phyloP scores from a whole-genome alignment of 2,329 filamentous ascomycete species.

The Monosporascus ibericus region DNA sequence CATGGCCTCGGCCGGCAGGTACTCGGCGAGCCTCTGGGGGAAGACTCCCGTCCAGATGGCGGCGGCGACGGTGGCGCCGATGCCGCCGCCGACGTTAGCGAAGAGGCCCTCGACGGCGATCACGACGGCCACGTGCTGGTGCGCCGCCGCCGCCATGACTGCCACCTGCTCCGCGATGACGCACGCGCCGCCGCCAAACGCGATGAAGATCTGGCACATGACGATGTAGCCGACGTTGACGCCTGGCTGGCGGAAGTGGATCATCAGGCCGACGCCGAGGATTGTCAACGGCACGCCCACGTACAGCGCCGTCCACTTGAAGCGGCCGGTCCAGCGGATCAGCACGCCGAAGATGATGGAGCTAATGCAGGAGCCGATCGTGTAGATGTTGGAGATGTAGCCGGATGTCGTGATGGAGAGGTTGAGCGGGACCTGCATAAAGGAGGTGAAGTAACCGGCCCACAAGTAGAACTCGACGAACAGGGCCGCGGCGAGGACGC shows the following conservation, averaged over 20 bases:
- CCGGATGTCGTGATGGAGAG: constrained; percentile 27
- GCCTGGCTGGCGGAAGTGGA: constrained; percentile 47
- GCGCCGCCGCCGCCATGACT: constrained; percentile 51
- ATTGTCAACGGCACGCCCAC: constrained; percentile 48
- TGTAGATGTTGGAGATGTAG: constrained; percentile 38
- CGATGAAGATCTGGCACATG: constrained; percentile 52
- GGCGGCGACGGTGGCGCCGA: constrained; percentile 52
- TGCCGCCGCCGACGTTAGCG: constrained; percentile 51
- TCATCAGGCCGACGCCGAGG: constrained; percentile 48
- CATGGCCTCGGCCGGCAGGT: constrained; percentile 40
- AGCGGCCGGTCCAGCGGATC: constrained; percentile 43
- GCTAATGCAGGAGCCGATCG: constrained; percentile 40
- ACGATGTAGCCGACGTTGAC: constrained; percentile 46
- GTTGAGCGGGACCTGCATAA: constrained; percentile 37
- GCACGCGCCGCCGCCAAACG: constrained; percentile 49
- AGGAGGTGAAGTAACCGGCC: constrained; percentile 41
- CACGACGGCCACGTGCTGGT: constrained; percentile 51
- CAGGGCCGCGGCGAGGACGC: constrained; percentile 28
- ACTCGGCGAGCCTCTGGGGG: constrained; percentile 39
- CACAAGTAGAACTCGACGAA: constrained; percentile 38
- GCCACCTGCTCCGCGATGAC: constrained; percentile 55
- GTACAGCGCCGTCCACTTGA: constrained; percentile 44
- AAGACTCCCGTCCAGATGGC: constrained; percentile 57
- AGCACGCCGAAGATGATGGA: constrained; percentile 40
- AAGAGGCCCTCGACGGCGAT: constrained; percentile 53